Evolutionary conservation across 139 green algal genomes (phyloP).

Genomic region (Raphidocelis subcapitata): DNA sequence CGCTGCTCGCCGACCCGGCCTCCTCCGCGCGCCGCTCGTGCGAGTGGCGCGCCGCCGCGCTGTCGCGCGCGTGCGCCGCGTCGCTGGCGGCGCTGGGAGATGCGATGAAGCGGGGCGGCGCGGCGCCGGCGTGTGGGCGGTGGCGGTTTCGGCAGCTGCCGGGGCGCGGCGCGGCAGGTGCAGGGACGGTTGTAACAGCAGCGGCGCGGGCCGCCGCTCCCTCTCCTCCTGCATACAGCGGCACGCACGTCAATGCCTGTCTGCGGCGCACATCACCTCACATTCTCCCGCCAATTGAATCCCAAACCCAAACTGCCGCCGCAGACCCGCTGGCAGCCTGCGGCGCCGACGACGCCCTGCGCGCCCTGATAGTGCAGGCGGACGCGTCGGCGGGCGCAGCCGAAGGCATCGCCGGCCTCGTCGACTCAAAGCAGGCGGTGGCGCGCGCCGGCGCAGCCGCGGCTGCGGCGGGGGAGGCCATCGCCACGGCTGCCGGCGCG

Average conservation of each 20-base stretch:
- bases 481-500: constrained; percentile 2
- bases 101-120: constrained; percentile 11
- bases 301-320: too few relatives aligned
- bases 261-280: too few relatives aligned
- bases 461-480: background rate
- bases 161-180: too few relatives aligned
- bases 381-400: background rate
- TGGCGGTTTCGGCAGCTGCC: constrained; percentile 15
- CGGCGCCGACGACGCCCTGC: constrained; percentile 1
- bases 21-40: constrained; percentile 7
- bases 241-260: too few relatives aligned
- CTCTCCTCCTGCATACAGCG: too few relatives aligned
- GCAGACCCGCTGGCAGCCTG: too few relatives aligned
- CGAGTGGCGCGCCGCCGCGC: constrained; percentile 34
- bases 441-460: constrained; percentile 10
- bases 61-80: constrained; percentile 37
- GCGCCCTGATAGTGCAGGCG: background rate
- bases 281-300: too few relatives aligned
- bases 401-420: constrained; percentile 15
- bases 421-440: constrained; percentile 16
- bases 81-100: constrained; percentile 28
- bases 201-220: too few relatives aligned
- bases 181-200: too few relatives aligned
- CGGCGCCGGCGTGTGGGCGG: background rate
- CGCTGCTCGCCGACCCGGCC: constrained; percentile 34